A percentile compares a stretch with the other conserved stretches of the same genome.
Evolutionary conservation across 2,329 filamentous ascomycete species (phyloP).

Genomic region (Microascus cirrosus): DNA sequence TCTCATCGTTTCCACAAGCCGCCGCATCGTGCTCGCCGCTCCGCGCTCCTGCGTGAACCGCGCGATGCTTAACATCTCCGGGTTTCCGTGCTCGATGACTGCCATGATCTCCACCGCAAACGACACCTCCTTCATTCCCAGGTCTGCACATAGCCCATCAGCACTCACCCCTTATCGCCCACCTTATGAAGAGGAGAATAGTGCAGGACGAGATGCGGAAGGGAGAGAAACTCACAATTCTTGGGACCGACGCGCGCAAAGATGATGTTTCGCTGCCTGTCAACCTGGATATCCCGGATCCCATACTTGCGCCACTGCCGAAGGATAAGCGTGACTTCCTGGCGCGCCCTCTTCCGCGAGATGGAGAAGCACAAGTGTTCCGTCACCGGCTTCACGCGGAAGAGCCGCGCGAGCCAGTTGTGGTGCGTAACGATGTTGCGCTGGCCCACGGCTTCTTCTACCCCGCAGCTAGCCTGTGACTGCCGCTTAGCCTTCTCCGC

Average conservation of each 20-base stretch:
- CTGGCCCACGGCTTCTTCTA: slow-evolving; percentile 10
- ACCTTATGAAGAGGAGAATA: neutral
- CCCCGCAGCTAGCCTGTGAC: neutral
- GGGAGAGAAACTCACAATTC: slow-evolving; percentile 56
- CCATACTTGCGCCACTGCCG: slow-evolving; percentile 74
- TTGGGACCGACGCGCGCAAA: slow-evolving; percentile 63
- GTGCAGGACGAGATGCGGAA: neutral
- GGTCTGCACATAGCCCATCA: slow-evolving; percentile 35
- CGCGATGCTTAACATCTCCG: slow-evolving; percentile 65
- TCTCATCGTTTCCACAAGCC: slow-evolving; percentile 67
- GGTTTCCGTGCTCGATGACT: slow-evolving; percentile 74
- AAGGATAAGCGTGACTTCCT: slow-evolving; percentile 65
- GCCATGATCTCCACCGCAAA: slow-evolving; percentile 84
- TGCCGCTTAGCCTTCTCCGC: neutral
- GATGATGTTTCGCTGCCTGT: slow-evolving; percentile 69
- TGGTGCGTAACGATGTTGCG: slow-evolving; percentile 57
- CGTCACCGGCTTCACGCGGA: slow-evolving; percentile 76
- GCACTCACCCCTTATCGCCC: neutral
- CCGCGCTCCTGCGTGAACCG: slow-evolving; percentile 84
- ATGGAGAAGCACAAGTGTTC: slow-evolving; percentile 66
- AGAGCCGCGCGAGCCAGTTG: slow-evolving; percentile 82
- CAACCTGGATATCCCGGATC: slow-evolving; percentile 67
- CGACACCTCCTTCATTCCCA: slow-evolving; percentile 76
- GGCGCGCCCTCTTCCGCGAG: slow-evolving; percentile 56
- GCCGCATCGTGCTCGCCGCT: slow-evolving; percentile 82